Evolutionary conservation across 2,329 filamentous ascomycete genomes (phyloP).

Genomic region (Fusarium chlamydosporum): DNA sequence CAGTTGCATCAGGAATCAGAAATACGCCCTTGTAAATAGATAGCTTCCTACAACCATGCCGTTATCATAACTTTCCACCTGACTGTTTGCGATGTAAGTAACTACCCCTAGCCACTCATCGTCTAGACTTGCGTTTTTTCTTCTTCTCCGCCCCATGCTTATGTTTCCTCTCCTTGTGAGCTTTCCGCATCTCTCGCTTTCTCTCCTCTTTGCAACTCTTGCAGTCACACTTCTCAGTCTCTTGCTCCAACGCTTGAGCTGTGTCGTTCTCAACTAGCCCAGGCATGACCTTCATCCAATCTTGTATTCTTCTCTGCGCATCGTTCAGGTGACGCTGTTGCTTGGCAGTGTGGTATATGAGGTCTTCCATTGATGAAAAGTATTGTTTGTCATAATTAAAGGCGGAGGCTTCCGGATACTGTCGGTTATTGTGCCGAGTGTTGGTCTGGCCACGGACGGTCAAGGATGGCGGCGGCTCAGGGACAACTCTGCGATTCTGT

Average conservation of each 20-base stretch:
- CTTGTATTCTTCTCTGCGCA: constrained; percentile 29
- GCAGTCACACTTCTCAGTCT: neutral
- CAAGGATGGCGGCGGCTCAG: neutral
- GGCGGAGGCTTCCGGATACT: neutral
- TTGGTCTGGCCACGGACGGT: neutral
- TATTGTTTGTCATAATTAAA: neutral
- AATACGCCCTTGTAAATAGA: neutral
- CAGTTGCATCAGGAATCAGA: neutral
- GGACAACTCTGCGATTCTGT: neutral
- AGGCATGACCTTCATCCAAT: constrained; percentile 38
- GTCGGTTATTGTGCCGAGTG: neutral
- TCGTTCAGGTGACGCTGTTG: constrained; percentile 28
- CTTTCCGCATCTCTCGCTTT: neutral
- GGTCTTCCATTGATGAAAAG: constrained; percentile 17
- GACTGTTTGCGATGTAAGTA: neutral
- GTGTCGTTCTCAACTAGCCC: constrained; percentile 5
- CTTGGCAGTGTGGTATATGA: constrained; percentile 26
- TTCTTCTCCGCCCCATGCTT: constrained; percentile 4
- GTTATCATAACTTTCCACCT: no score
- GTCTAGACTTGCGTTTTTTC: constrained; percentile 5
- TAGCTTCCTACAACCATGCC: no score
- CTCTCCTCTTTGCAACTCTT: constrained; percentile 1
- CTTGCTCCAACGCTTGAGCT: neutral
- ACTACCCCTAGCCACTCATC: constrained; percentile 2
- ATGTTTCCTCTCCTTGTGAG: constrained; percentile 7